These are phyloP conservation scores for Verticillium tricorpus DNA, from an alignment of 2,329 filamentous ascomycete genomes.

Conservation along the genomic window DNA sequence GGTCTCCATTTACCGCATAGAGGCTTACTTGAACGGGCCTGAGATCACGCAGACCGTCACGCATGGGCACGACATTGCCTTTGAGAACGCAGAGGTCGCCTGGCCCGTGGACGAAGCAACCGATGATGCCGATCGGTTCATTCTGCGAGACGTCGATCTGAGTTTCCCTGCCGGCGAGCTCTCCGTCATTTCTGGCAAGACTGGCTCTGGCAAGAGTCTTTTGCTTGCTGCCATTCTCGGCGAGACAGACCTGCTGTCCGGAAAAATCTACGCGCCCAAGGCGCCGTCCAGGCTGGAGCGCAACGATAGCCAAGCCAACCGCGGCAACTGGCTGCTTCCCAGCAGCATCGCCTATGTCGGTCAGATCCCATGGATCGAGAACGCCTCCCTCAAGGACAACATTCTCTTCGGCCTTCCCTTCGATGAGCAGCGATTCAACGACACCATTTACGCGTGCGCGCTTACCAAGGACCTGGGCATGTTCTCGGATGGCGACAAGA, in stretches of 20 bases:
- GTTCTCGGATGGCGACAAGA: slow-evolving; percentile 70
- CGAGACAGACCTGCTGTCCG: slow-evolving; percentile 65
- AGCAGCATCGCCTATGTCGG: slow-evolving; percentile 69
- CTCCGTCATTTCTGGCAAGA: slow-evolving; percentile 72
- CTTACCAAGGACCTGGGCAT: slow-evolving; percentile 72
- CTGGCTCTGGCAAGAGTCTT: slow-evolving; percentile 73
- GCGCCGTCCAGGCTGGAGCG: slow-evolving; percentile 41
- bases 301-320: slow-evolving; percentile 58
- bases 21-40: slow-evolving; percentile 63
- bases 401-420: slow-evolving; percentile 72
- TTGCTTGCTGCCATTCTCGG: slow-evolving; percentile 70
- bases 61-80: slow-evolving; percentile 55
- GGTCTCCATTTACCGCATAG: slow-evolving; percentile 68
- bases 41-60: slow-evolving; percentile 55
- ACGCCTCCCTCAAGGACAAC: slow-evolving; percentile 73
- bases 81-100: slow-evolving; percentile 64
- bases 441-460: slow-evolving; percentile 69
- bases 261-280: slow-evolving; percentile 54
- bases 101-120: slow-evolving; percentile 66
- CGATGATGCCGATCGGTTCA: slow-evolving; percentile 56
- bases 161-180: slow-evolving; percentile 65
- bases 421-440: slow-evolving; percentile 63
- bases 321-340: slow-evolving; percentile 63
- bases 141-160: slow-evolving; percentile 59
- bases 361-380: slow-evolving; percentile 83